Evolutionary conservation across 2,329 filamentous ascomycete species (phyloP).

Genomic region (Alternaria sp.): DNA sequence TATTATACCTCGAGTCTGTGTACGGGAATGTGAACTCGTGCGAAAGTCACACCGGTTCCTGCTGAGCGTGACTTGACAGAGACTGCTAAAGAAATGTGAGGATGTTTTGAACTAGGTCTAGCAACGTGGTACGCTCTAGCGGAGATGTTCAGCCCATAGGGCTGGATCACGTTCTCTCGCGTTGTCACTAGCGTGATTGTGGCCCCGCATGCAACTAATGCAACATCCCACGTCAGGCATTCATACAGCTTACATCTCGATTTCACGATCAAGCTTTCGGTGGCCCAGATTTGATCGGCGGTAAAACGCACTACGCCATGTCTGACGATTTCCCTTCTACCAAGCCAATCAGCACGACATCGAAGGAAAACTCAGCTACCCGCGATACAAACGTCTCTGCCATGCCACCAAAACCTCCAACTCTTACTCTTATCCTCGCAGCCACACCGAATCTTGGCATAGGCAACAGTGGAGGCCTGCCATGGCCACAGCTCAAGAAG

Average conservation of each 20-base stretch:
- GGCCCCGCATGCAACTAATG: constrained; percentile 19
- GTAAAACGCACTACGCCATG: constrained; percentile 12
- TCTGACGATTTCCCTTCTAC: constrained; percentile 9
- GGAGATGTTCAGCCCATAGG: neutral
- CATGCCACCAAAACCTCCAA: constrained; percentile 51
- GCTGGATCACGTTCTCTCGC: constrained; percentile 35
- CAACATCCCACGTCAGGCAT: constrained; percentile 1
- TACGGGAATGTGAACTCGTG: constrained; percentile 21
- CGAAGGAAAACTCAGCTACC: neutral
- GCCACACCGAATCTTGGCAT: constrained; percentile 92
- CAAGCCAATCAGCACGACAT: constrained; percentile 3
- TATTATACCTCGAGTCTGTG: constrained; percentile 32
- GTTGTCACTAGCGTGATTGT: constrained; percentile 30
- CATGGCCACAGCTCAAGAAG: constrained; percentile 86
- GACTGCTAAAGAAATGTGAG: neutral
- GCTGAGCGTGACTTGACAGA: neutral
- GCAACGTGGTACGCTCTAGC: neutral
- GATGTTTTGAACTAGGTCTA: neutral
- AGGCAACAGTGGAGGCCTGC: constrained; percentile 78
- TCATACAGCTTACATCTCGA: neutral
- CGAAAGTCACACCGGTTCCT: constrained; percentile 3
- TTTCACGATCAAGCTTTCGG: neutral
- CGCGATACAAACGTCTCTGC: constrained; percentile 10
- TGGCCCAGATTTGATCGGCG: too few species aligned
- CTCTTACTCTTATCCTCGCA: constrained; percentile 92